Percentiles rank a stretch among this genome's conserved stretches.
Conservation (phyloP, 768 basidiomycete genomes). For the Cubamyces lactineus region DNA sequence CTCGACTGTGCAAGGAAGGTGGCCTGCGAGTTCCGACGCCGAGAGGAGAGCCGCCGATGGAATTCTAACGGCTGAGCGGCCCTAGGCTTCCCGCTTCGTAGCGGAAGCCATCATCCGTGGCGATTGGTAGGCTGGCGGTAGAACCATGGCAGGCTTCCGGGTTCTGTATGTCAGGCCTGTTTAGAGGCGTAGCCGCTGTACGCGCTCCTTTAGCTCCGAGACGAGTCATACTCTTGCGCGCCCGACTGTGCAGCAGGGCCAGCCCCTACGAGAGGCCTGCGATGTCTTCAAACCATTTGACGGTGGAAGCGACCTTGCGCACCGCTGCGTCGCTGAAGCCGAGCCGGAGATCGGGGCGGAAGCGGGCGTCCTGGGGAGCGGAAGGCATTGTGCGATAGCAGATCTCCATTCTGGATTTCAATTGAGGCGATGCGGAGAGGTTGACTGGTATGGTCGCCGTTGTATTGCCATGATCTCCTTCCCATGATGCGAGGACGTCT, state of each 20-base stretch:
- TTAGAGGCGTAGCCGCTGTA: too few relatives aligned
- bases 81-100: background rate
- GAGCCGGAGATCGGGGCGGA: conserved; percentile 75
- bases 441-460: conserved; percentile 41
- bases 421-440: conserved; percentile 70
- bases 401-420: conserved; percentile 62
- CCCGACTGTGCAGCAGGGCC: too few relatives aligned
- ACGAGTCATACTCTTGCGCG: too few relatives aligned
- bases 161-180: too few relatives aligned
- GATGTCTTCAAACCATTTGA: conserved; percentile 73
- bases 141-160: too few relatives aligned
- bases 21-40: background rate
- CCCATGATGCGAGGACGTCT: conserved; percentile 59
- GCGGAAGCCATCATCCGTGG: background rate
- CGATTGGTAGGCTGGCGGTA: too few relatives aligned
- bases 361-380: conserved; percentile 55
- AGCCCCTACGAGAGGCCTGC: conserved; percentile 51
- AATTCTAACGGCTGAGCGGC: too few relatives aligned
- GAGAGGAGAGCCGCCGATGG: too few relatives aligned
- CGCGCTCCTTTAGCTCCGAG: too few relatives aligned
- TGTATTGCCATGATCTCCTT: conserved; percentile 32
- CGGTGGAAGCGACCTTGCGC: conserved; percentile 65
- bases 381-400: conserved; percentile 82
- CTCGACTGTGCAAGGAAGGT: background rate
- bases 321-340: conserved; percentile 71